Conservation (phyloP, 2,329 filamentous ascomycete genomes). For the Apiospora hydei region DNA sequence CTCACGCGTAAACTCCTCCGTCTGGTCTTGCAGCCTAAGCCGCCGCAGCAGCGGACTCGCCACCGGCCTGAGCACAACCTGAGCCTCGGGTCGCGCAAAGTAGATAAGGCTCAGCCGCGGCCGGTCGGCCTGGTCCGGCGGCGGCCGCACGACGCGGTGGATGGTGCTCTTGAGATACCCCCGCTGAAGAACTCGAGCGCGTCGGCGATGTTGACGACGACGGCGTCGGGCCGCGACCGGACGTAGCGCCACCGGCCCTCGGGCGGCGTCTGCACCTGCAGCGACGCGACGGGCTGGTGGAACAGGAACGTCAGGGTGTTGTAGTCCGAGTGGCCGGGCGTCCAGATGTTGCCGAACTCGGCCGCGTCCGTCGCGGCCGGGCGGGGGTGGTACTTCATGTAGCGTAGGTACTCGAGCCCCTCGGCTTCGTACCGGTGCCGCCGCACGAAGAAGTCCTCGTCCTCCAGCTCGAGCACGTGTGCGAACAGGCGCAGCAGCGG, state of each 20-base stretch:
- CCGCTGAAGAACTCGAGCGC: constrained; percentile 51
- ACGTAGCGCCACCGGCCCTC: constrained; percentile 36
- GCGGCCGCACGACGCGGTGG: constrained; percentile 35
- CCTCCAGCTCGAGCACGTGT: constrained; percentile 33
- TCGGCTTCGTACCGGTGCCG: constrained; percentile 36
- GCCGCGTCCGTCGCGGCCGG: constrained; percentile 31
- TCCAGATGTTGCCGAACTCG: constrained; percentile 33
- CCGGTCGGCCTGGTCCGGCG: constrained; percentile 32
- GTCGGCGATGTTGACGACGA: constrained; percentile 58
- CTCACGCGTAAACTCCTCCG: constrained; percentile 34
- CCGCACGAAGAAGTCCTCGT: constrained; percentile 34
- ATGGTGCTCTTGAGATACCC: constrained; percentile 37
- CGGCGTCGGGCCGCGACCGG: constrained; percentile 42
- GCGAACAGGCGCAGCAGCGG: neutral
- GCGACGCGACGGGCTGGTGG: constrained; percentile 59
- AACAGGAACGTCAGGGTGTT: constrained; percentile 58
- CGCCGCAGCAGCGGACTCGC: constrained; percentile 26
- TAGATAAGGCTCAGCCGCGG: constrained; percentile 36
- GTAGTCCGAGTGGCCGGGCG: constrained; percentile 36
- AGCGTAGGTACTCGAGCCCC: constrained; percentile 37
- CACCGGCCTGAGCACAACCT: constrained; percentile 35
- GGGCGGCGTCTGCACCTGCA: constrained; percentile 48
- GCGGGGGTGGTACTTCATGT: constrained; percentile 37
- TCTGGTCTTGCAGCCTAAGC: constrained; percentile 31
- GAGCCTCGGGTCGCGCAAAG: constrained; percentile 36